Base-by-base conservation (phyloP, 1,284 basidiomycete species). In the Ceratobasidium sp. region DNA sequence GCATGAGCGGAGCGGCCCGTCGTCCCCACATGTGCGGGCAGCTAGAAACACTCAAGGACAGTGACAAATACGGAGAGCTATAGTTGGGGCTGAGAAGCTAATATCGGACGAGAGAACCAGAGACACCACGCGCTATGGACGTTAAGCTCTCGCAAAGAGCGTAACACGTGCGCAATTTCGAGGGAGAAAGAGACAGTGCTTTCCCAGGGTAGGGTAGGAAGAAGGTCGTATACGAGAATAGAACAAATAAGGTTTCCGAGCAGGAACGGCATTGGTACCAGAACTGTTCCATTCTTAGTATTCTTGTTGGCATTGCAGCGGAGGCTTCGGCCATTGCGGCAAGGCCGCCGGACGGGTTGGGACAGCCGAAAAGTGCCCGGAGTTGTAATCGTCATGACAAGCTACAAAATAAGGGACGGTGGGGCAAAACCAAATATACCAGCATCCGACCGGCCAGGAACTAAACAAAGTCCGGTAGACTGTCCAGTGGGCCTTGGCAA, bases 21-120 rank as follows among this genome's bases (percentile, higher is more conserved):
- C 59, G 10, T 50, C 20, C 48, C 20, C 48, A 20, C 16, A 27
- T 6, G 8, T 14, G 14, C 33, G 59, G 16, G 44, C 8, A 44
- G 23, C n/a, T 33, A 65, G n/a, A n/a, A 65, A 7, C 18, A 46
- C 5, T n/a, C 27, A 46, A 65, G 62, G 12, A 65, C 23, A 30
- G 27, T 65, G 18, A 46, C 44, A 50, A 67, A 60, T 18, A 8
- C 38, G 33, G 46, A 67, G 65, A 50, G n/a, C 38, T 23, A 67
- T 46, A 12, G 12, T 12, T 20, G 16, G 50, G 44, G 46, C 16
- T 5, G 65, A 46, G 23, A 57, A 20, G 20, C 46, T 74, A 46
- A 54, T 59, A 44, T 57, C 60, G 20, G 16, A 50, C 30, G 57
- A 23, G 41, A 74, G 71, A 74, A 74, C 27, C 70, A 27, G 27